Evolutionary conservation across 2,329 filamentous ascomycete species (phyloP), one percentile per base, ranked within the genome.

Genomic region (Dactylonectria macrodidyma): DNA sequence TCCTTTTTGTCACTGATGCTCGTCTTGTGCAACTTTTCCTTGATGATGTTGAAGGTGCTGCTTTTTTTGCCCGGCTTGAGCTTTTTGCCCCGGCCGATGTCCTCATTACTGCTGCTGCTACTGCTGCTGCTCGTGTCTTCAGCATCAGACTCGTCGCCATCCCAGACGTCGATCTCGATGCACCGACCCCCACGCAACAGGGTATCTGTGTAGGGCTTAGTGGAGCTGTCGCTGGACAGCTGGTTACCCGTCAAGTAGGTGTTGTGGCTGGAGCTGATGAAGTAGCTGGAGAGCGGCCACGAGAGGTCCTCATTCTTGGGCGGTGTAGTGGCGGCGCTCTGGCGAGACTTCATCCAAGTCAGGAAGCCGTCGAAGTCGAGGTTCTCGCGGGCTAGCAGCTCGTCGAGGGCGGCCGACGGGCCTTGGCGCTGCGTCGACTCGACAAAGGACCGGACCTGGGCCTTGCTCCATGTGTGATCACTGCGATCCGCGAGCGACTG

Each of bases 141-240:
- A 78, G 83, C 92, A 87, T 80, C 92, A 76, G 76, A 94, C 76
- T 95, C 92, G 64, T 92, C 90, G 48, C 95, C 95, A 78, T 98
- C 94, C 95, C 95, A 98, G 75, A 96, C 97, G 77, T 98, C 95
- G 67, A 98, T 93, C 83, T 98, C 95, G 66, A 98, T 91, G 81
- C 95, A 98, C 19, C 95, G 91, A 75, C 95, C 97, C 2, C 94
- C 95, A 59, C 93, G 90, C 73, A 94, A 88, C 64, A 98, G 84
- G 10, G 95, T 94, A 58, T 91, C 91, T 72, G 94, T 94, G 84
- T 98, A 98, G 2, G 93, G 93, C 72, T 95, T 93, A 0, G 94
- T 94, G 78, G 95, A 97, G 59, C 94, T 96, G 68, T 92, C 90
- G 73, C 94, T 95, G 67, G 89, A 94, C 14, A 97, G 90, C 83